Conservation (phyloP, 345 rosid genomes). For the Eucalyptus viminalis region DNA sequence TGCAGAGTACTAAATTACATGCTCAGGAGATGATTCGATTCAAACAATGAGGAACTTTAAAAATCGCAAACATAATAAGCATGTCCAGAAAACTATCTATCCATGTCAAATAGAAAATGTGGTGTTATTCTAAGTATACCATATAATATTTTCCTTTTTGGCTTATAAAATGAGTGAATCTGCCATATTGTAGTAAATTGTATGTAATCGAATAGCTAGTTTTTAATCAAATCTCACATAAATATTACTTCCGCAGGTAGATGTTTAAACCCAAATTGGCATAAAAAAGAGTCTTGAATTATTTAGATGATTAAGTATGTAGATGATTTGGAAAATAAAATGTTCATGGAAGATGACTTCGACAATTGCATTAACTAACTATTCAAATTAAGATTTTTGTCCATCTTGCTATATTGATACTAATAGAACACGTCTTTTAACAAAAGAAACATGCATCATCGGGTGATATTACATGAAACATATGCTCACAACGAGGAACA, state of each 20-base stretch:
- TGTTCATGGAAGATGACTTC: neutral
- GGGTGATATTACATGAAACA: neutral
- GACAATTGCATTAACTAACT: neutral
- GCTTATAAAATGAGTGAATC: neutral
- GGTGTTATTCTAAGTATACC: neutral
- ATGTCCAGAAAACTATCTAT: neutral
- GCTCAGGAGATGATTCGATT: neutral
- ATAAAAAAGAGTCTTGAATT: neutral
- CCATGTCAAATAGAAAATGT: neutral
- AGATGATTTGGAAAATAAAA: neutral
- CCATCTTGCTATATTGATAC: neutral
- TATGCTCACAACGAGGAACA: neutral
- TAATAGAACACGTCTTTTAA: neutral
- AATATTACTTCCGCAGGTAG: neutral
- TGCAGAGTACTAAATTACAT: neutral
- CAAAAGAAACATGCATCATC: neutral
- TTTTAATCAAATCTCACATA: neutral
- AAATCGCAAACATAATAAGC: neutral
- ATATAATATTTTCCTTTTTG: neutral
- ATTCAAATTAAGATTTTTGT: neutral
- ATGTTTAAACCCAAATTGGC: neutral
- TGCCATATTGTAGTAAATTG: neutral
- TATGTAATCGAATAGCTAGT: neutral
- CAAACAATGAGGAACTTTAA: neutral
- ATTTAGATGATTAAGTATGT: neutral